Base-by-base conservation (phyloP, 306 rosid species). In the Prunus mongolica region DNA sequence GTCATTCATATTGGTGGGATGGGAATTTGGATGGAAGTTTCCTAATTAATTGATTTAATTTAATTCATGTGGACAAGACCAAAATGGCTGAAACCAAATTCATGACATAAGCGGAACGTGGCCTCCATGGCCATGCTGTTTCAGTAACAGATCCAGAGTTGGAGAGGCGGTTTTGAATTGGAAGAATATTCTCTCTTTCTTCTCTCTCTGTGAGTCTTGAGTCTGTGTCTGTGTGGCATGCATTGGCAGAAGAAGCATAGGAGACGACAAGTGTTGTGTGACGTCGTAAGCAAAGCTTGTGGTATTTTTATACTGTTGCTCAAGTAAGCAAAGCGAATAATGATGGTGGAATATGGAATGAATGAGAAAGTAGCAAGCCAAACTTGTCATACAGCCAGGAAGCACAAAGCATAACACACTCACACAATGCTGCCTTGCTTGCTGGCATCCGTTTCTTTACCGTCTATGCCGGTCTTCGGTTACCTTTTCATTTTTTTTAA, bases 141-240 rank as follows among this genome's bases (percentile, higher is more conserved):
- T 60, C 58, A 71, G 69, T 25, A 25, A 25, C n/a, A 60, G 38
- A 15, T 25, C 65, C 65, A 13, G 6, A 60, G 12, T 12, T 0
- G 14, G 18, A 13, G 54, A 62, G 70, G 58, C 63, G 67, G 89
- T 78, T 85, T 69, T 74, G 28, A 58, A 45, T 6, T 6, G 15
- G 69, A 66, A 51, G 85, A 82, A 85, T 83, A 83, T 77, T 85
- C 83, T 66, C 76, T 71, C 22, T 63, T 9, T 63, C 10, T 27
- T 8, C 22, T 18, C 27, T 57, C 44, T 6, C 25, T 24, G 25
- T 24, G 44, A 6, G 44, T 38, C 44, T 38, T 1, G 44, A 38
- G 34, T 22, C 14, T 22, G 16, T 58, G 34, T 22, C 14, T 22
- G 16, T 58, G 65, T 5, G 65, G 19, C 44, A 62, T 62, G 20